These are phyloP conservation scores for Ziziphus jujuba DNA, from an alignment of 306 rosid genomes.

Conservation along the genomic window DNA sequence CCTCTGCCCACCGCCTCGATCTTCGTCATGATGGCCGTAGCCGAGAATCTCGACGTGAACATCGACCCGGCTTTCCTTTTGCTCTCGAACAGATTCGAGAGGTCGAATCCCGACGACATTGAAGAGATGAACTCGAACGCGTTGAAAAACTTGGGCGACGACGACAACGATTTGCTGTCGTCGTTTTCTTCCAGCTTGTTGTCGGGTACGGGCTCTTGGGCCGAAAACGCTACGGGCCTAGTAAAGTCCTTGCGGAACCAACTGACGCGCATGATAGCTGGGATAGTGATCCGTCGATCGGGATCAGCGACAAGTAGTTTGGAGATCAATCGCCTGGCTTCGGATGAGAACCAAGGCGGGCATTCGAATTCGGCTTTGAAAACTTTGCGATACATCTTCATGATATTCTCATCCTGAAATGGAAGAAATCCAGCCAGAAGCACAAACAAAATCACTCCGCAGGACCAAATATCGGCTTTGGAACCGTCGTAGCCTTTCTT, in stretches of 20 bases:
- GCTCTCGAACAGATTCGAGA: conserved; percentile 67
- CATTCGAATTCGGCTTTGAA: conserved; percentile 59
- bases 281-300: conserved; percentile 44
- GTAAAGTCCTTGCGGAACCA: conserved; percentile 56
- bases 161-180: conserved; percentile 8
- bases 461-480: conserved; percentile 72
- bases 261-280: conserved; percentile 57
- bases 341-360: conserved; percentile 72
- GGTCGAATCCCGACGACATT: conserved; percentile 78
- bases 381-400: conserved; percentile 61
- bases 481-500: conserved; percentile 75
- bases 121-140: conserved; percentile 75
- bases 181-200: conserved; percentile 6
- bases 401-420: conserved; percentile 62
- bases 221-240: conserved; percentile 20
- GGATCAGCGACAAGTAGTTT: conserved; percentile 67
- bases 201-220: background rate
- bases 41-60: conserved; percentile 66
- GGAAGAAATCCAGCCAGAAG: conserved; percentile 80
- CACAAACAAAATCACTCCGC: conserved; percentile 66
- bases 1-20: conserved; percentile 55
- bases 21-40: conserved; percentile 50
- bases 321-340: conserved; percentile 50
- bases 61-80: conserved; percentile 46
- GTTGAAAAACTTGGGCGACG: conserved; percentile 67